Evolutionary conservation across 768 basidiomycete species (phyloP).

Genomic region (Tephrocybe sp.): DNA sequence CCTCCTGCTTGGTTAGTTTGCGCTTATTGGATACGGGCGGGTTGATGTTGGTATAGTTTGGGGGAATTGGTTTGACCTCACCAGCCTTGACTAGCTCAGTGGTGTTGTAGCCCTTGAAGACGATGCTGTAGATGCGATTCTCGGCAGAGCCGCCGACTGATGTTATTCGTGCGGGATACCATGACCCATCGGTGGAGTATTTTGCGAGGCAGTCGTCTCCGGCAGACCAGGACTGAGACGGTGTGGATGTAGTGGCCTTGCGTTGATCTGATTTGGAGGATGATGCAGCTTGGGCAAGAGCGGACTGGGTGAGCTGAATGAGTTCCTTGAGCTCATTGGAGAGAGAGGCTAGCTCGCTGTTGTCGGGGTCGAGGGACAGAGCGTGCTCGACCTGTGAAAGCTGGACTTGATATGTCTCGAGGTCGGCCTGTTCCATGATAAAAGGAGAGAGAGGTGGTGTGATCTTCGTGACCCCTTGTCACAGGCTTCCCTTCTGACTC

Average conservation of each 20-base stretch:
- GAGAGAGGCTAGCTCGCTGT: conserved; percentile 68
- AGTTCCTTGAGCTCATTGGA: conserved; percentile 79
- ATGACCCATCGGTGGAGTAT: conserved; percentile 79
- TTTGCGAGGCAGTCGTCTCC: conserved; percentile 86
- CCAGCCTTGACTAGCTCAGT: conserved; percentile 78
- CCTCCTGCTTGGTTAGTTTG: conserved; percentile 75
- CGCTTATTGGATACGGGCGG: conserved; percentile 61
- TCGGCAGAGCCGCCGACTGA: conserved; percentile 79
- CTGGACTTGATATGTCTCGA: conserved; percentile 88
- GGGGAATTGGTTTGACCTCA: conserved; percentile 68
- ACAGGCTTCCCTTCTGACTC: not conserved
- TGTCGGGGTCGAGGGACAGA: conserved; percentile 71
- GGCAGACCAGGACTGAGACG: conserved; percentile 63
- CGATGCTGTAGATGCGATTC: conserved; percentile 82
- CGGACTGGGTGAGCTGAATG: conserved; percentile 73
- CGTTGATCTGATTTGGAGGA: conserved; percentile 59
- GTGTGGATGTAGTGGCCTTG: conserved; percentile 49
- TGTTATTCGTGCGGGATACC: conserved; percentile 89
- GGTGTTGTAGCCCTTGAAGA: conserved; percentile 90
- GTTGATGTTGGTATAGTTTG: conserved; percentile 45
- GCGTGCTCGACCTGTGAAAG: conserved; percentile 86
- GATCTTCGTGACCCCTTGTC: conserved; percentile 6
- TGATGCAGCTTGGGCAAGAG: conserved; percentile 62
- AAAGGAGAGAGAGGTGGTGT: not conserved
- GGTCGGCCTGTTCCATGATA: conserved; percentile 64